Evolutionary conservation across 1,284 basidiomycete species (phyloP).

Genomic region (Ganoderma multipileum): DNA sequence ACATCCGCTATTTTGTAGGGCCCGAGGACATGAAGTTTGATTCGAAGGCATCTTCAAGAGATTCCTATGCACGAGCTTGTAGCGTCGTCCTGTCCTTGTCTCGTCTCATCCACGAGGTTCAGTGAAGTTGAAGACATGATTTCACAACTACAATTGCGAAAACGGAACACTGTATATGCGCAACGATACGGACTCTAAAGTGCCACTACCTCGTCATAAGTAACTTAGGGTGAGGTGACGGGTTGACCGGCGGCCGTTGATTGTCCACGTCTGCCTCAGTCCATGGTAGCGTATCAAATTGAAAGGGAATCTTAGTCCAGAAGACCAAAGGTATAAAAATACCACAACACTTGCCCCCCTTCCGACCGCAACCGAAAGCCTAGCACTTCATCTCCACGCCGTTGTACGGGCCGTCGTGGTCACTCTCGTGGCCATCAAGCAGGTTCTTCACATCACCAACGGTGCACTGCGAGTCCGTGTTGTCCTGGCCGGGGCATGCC

Average conservation of each 20-base stretch:
- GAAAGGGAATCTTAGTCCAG: background rate
- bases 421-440: conserved; percentile 45
- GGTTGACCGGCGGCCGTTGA: too few species aligned
- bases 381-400: conserved; percentile 59
- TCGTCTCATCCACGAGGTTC: too few species aligned
- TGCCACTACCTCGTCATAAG: too few species aligned
- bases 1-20: background rate
- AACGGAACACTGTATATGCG: too few species aligned
- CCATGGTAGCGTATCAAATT: background rate
- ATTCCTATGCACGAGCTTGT: too few species aligned
- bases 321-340: background rate
- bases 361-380: background rate
- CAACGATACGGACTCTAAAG: too few species aligned
- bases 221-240: too few species aligned
- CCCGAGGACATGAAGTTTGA: too few species aligned
- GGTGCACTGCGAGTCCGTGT: conserved; percentile 55
- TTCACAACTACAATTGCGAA: too few species aligned
- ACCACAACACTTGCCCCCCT: background rate
- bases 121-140: too few species aligned
- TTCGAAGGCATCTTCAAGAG: background rate
- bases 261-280: background rate
- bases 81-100: too few species aligned
- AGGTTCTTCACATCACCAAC: conserved; percentile 62
- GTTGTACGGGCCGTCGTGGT: conserved; percentile 69
- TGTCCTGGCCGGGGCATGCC: conserved; percentile 61